A percentile compares a stretch with the other conserved stretches of the same genome.
phyloP scores from a whole-genome alignment of 2,329 filamentous ascomycete species.

The Cadophora gregata region DNA sequence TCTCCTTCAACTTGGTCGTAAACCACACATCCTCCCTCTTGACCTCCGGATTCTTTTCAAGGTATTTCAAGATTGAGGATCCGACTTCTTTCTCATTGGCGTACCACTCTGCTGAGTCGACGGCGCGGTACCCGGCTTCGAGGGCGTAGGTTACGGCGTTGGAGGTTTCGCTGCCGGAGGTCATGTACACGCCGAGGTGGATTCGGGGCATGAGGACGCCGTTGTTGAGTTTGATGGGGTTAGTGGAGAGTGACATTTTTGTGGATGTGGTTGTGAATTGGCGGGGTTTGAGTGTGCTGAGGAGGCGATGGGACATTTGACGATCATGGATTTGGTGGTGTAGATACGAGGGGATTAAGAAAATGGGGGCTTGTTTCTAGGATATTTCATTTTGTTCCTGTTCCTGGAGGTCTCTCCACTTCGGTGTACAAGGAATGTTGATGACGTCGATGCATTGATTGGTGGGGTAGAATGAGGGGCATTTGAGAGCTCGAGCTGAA shows the following conservation, averaged over 20 bases:
- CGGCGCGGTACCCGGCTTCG: conserved; percentile 57
- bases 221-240: conserved; percentile 61
- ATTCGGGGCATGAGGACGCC: conserved; percentile 72
- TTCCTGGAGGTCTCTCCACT: background rate
- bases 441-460: conserved; percentile 21
- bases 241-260: conserved; percentile 26
- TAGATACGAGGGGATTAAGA: background rate
- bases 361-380: background rate
- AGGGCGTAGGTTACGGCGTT: conserved; percentile 54
- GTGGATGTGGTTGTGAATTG: conserved; percentile 21
- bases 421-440: background rate
- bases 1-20: conserved; percentile 76
- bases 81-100: conserved; percentile 76
- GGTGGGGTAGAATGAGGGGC: conserved; percentile 6
- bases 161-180: conserved; percentile 64
- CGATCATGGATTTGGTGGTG: background rate
- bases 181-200: conserved; percentile 77
- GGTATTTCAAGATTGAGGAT: conserved; percentile 64
- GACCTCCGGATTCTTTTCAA: conserved; percentile 57
- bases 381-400: background rate
- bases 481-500: too few species aligned
- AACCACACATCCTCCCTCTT: conserved; percentile 76
- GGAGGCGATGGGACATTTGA: conserved; percentile 8
- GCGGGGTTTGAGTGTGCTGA: background rate
- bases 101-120: conserved; percentile 62